Evolutionary conservation across 1,139 yeast genomes (phyloP), one percentile per base, ranked within the genome.

Genomic region (Meyerozyma athensensis): DNA sequence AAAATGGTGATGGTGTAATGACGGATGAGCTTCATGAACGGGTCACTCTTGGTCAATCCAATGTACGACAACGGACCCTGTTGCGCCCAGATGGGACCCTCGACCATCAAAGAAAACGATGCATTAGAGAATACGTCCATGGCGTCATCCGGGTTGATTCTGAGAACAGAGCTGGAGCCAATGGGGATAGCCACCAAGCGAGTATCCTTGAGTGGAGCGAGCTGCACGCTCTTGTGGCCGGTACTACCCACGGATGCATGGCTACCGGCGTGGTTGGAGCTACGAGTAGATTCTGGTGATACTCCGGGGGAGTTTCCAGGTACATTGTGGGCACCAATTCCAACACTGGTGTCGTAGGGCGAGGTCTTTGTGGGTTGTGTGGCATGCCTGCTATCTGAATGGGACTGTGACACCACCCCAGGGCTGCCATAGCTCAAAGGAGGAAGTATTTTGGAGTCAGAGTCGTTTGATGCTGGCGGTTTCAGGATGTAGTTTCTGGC

Each of bases 51-150:
- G 4, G 71, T 63, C 31, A 69, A 49, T 1, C 74, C 75, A 33
- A 68, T 58, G 40, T 66, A 69, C 2, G 73, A 64, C 19, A 69
- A 44, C n/a, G 60, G 54, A 2, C 76, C 76, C 38, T 68, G 72
- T 33, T 59, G 63, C 42, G 68, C 73, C 61, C 72, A 60, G 30
- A 48, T 46, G 1, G 61, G 56, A 2, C 74, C 74, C 37, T 68
- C 74, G 5, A 64, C 53, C 39, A 57, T 54, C 18, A 69, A 47
- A 0, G 74, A 59, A 42, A 49, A 57, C 38, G 65, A 60, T 2
- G 75, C 71, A 43, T 61, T 56, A n/a, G 62, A 44, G 42, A 67
- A 67, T 2, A 61, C 51, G 17, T 55, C 55, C 40, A 70, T 59
- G 7, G 60, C 48, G 46, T 70, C 75, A 30, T 56, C 48, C 2